phyloP scores from a whole-genome alignment of 108 stramenopile genomes.

The Nannochloropsis oceanica region DNA sequence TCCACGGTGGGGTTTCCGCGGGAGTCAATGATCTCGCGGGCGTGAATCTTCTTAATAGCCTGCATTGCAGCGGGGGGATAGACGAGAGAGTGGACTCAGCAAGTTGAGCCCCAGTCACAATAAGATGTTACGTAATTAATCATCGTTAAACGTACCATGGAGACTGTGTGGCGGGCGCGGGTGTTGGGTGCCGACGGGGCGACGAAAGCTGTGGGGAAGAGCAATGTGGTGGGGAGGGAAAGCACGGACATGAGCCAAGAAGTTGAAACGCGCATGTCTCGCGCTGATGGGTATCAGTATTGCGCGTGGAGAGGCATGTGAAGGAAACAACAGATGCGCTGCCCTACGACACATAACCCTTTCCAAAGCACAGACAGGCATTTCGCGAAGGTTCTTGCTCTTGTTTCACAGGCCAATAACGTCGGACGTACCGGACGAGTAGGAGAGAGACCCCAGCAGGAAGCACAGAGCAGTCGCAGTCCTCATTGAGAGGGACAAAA shows the following conservation, averaged over 20 bases:
- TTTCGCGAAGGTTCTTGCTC: neutral
- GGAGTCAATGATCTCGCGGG: constrained; percentile 96
- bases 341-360: neutral
- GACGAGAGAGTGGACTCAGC: neutral
- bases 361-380: neutral
- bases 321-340: neutral
- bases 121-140: too few relatives aligned
- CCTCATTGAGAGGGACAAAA: neutral
- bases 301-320: too few relatives aligned
- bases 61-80: neutral
- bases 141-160: neutral
- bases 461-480: neutral
- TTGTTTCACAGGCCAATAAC: neutral
- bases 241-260: neutral
- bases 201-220: neutral
- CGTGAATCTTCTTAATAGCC: constrained; percentile 71
- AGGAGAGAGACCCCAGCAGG: neutral
- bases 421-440: neutral
- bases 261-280: too few relatives aligned
- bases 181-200: neutral
- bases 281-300: too few relatives aligned
- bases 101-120: too few relatives aligned
- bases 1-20: constrained; percentile 99
- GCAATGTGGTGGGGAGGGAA: neutral
- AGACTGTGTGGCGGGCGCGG: neutral